Conservation (phyloP, 2,329 filamentous ascomycete genomes). For the Monilinia fructigena region DNA sequence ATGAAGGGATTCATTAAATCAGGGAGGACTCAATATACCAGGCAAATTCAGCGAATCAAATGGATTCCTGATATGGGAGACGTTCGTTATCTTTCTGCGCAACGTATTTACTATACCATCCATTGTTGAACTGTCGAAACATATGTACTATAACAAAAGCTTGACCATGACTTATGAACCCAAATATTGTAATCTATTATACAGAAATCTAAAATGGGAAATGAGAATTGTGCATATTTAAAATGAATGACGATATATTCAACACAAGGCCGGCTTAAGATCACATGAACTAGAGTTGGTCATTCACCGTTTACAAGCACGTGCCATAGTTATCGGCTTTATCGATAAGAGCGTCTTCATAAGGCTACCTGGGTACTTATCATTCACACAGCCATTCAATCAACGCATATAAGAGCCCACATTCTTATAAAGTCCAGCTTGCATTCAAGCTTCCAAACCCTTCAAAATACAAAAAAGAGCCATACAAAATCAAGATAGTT, state of each 20-base stretch:
- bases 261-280: background rate
- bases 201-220: too few relatives aligned
- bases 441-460: background rate
- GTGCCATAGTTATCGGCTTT: conserved; percentile 9
- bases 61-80: background rate
- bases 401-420: conserved; percentile 5
- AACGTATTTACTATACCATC: background rate
- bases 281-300: conserved; percentile 11
- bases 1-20: background rate
- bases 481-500: background rate
- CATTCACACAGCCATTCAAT: background rate
- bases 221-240: background rate
- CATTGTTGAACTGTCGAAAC: background rate
- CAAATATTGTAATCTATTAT: background rate
- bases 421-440: conserved; percentile 1
- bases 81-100: background rate
- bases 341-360: conserved; percentile 24
- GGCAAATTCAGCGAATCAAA: background rate
- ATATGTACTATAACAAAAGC: background rate
- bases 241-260: background rate
- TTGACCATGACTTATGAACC: background rate
- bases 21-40: background rate
- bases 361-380: background rate
- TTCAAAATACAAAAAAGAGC: background rate
- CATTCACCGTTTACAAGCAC: conserved; percentile 1